Base-by-base conservation (phyloP, 805 yeast species). In the Starmerella floris region DNA sequence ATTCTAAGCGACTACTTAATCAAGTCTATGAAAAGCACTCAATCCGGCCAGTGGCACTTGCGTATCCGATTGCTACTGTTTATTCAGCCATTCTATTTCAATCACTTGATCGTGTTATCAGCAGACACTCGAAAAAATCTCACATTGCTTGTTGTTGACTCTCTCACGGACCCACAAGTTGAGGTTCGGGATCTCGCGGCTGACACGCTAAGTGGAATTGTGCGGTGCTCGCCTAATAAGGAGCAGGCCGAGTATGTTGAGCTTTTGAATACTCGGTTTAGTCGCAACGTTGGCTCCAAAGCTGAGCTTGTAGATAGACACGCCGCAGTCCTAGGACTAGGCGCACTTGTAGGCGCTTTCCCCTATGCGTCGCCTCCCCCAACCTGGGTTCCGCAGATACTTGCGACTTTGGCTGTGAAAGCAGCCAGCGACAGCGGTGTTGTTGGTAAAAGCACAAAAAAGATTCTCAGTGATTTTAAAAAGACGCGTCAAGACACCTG, bases 291-390 rank as follows among this genome's bases (percentile, higher is more conserved):
- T 2, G 43, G 27, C 1, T 5, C 22, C 20, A n/a, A 32, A 2
- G 28, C 38, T 1, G 21, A 35, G 6, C 23, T 38, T 4, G 63
- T 72, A 5, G 60, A 62, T 11, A 23, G 31, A 13, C 31, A 26
- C 16, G 30, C 23, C n/a, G 39, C 39, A 4, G 77, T 87, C 0
- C 63, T 91, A 21, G 97, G 96, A 0, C 63, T 88, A 2, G 94
- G 96, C 8, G 83, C 96, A 0, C 63, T 88, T 34, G 74, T 91
- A 1, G 76, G 78, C 37, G 96, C 97, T 0, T 91, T 81, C 62
- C 88, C 97, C 2, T 91, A 85, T 55, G 65, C 69, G 2, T 79
- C 94, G 1, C 98, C 98, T 0, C 87, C 94, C 2, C 97, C 98
- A 1, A 41, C 51, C 23, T 91, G 96, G 96, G 69, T 88, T 17